Evolutionary conservation across 73 alveolate species (phyloP).

Genomic region (Paramecium sonneborni): DNA sequence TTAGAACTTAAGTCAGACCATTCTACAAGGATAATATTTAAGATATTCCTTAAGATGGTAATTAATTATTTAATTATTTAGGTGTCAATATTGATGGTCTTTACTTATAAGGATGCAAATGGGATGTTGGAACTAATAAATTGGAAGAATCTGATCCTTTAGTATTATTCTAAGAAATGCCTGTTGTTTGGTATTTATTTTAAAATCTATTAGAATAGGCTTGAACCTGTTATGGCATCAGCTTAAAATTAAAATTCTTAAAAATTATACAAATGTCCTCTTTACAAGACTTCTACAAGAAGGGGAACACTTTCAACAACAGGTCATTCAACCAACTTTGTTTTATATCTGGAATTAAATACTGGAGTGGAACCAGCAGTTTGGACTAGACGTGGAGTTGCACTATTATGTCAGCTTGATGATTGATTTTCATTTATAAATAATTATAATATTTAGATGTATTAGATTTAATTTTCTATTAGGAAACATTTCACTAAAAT

Average conservation of each 20-base stretch:
- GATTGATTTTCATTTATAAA: slow-evolving; percentile 58
- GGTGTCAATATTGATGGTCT: slow-evolving; percentile 98
- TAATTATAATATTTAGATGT: neutral
- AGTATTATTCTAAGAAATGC: slow-evolving; percentile 94
- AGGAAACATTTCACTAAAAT: neutral
- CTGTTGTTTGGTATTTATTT: slow-evolving; percentile 87
- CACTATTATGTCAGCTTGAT: slow-evolving; percentile 77
- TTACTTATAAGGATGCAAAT: slow-evolving; percentile 98
- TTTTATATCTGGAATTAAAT: slow-evolving; percentile 76
- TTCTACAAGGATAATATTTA: slow-evolving; percentile 74
- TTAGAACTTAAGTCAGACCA: slow-evolving; percentile 85
- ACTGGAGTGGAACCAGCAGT: slow-evolving; percentile 74
- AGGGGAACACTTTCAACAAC: slow-evolving; percentile 99
- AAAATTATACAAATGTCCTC: slow-evolving; percentile 82
- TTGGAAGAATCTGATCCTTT: slow-evolving; percentile 92
- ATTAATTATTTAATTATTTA: neutral
- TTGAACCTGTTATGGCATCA: slow-evolving; percentile 61
- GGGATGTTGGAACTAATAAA: slow-evolving; percentile 89
- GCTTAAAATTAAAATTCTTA: neutral
- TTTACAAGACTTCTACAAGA: slow-evolving; percentile 97
- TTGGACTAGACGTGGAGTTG: slow-evolving; percentile 91
- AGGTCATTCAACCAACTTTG: slow-evolving; percentile 97
- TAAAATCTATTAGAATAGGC: slow-evolving; percentile 45
- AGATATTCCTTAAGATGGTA: slow-evolving; percentile 92
- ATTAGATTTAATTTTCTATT: neutral